A percentile compares a stretch with the other conserved stretches of the same genome.
phyloP scores from a whole-genome alignment of 371 early-diverging fungal genomes.

The Lichtheimia ornata region DNA sequence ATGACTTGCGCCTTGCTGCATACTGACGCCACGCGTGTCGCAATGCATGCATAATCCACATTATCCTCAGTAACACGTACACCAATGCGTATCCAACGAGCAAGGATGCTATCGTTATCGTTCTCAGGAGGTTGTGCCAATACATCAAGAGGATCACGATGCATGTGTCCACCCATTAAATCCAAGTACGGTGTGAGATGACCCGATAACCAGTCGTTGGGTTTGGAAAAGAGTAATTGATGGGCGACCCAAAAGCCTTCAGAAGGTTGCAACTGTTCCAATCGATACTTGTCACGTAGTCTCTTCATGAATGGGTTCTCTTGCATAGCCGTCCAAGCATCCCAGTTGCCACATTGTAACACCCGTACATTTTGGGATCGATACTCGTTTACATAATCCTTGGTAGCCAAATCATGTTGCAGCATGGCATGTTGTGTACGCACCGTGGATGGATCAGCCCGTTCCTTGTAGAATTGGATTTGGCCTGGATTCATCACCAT shows the following conservation, averaged over 20 bases:
- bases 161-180: slow-evolving; percentile 38
- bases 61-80: slow-evolving; percentile 16
- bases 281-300: slow-evolving; percentile 29
- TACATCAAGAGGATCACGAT: slow-evolving; percentile 6
- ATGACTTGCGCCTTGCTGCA: slow-evolving; percentile 22
- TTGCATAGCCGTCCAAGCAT: slow-evolving; percentile 13
- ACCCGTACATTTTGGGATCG: slow-evolving; percentile 7
- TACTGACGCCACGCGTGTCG: slow-evolving; percentile 16
- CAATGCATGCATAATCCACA: slow-evolving; percentile 19
- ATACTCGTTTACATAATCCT: slow-evolving; percentile 12
- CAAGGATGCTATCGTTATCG: not conserved
- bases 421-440: slow-evolving; percentile 11
- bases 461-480: slow-evolving; percentile 27
- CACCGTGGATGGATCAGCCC: slow-evolving; percentile 12
- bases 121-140: not conserved
- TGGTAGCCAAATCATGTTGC: slow-evolving; percentile 10
- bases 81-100: slow-evolving; percentile 40
- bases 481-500: slow-evolving; percentile 37
- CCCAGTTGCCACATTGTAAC: slow-evolving; percentile 9
- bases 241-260: slow-evolving; percentile 42
- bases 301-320: slow-evolving; percentile 23
- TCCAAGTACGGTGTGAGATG: slow-evolving; percentile 31
- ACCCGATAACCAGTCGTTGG: slow-evolving; percentile 24
- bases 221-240: slow-evolving; percentile 36
- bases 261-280: slow-evolving; percentile 25